Evolutionary conservation across 768 basidiomycete genomes (phyloP).

Genomic region (Collybia nuda): DNA sequence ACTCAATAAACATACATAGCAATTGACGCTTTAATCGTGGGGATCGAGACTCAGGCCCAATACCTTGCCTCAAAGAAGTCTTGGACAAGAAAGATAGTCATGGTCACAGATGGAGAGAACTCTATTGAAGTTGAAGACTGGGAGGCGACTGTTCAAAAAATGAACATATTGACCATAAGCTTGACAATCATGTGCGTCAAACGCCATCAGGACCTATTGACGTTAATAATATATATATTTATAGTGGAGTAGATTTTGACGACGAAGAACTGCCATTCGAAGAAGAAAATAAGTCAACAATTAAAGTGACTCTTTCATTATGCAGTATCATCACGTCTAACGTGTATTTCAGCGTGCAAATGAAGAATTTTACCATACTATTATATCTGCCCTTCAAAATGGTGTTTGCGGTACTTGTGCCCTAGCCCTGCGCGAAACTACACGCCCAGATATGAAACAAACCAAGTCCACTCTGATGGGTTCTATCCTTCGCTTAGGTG

Average conservation of each 20-base stretch:
- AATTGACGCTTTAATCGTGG: slow-evolving; percentile 86
- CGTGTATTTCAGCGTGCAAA: slow-evolving; percentile 54
- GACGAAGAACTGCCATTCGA: slow-evolving; percentile 63
- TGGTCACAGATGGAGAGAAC: slow-evolving; percentile 85
- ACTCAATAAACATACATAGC: slow-evolving; percentile 40
- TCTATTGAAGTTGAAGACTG: slow-evolving; percentile 75
- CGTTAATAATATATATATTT: slow-evolving; percentile 5
- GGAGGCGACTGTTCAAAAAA: slow-evolving; percentile 64
- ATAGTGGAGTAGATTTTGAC: slow-evolving; percentile 87
- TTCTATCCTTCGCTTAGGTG: slow-evolving; percentile 79
- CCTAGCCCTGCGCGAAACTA: slow-evolving; percentile 60
- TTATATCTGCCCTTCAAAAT: slow-evolving; percentile 38
- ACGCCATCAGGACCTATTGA: not conserved
- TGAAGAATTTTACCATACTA: slow-evolving; percentile 66
- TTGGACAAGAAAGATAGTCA: slow-evolving; percentile 82
- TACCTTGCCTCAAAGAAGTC: slow-evolving; percentile 71
- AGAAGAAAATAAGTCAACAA: slow-evolving; percentile 66
- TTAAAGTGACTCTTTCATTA: slow-evolving; percentile 57
- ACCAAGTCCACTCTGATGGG: slow-evolving; percentile 65
- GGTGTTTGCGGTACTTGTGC: slow-evolving; percentile 66
- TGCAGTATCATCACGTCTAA: not conserved
- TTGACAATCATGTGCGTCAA: slow-evolving; percentile 71
- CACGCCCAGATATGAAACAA: slow-evolving; percentile 61
- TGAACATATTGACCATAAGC: slow-evolving; percentile 56
- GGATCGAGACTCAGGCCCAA: slow-evolving; percentile 71